Evolutionary conservation across 148 eudicot genomes (phyloP).

Genomic region (Euryodendron excelsum): DNA sequence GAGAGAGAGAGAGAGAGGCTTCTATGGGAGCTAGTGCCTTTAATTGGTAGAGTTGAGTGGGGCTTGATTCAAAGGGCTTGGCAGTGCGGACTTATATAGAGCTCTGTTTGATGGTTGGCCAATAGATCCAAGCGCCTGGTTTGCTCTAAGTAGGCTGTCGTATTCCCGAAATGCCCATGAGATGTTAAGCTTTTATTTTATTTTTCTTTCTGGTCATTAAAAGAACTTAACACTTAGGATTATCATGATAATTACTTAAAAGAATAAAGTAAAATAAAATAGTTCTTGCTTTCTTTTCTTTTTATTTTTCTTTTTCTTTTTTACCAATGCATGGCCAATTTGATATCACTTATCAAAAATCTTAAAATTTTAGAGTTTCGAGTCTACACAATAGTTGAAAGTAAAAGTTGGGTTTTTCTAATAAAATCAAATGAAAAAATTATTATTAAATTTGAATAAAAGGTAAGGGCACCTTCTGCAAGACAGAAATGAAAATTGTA

Average conservation of each 20-base stretch:
- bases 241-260: too few species aligned
- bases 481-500: background rate
- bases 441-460: background rate
- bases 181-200: background rate
- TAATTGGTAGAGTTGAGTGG: too few species aligned
- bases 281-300: too few species aligned
- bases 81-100: conserved; percentile 17
- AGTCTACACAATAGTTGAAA: background rate
- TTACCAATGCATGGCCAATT: too few species aligned
- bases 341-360: too few species aligned
- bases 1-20: conserved; percentile 6
- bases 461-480: background rate
- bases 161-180: background rate
- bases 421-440: background rate
- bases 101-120: background rate
- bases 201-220: too few species aligned
- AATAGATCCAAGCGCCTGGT: background rate
- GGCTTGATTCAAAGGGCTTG: conserved; percentile 5
- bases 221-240: too few species aligned
- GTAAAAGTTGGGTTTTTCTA: background rate
- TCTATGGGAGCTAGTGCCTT: too few species aligned
- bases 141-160: background rate
- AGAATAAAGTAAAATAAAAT: too few species aligned
- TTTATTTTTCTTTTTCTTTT: too few species aligned
- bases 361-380: too few species aligned